Percentiles rank a stretch among this genome's conserved stretches.
These are phyloP conservation scores for Aspergillus cavernicola DNA, from an alignment of 495 filamentous ascomycete genomes.

Conservation along the genomic window DNA sequence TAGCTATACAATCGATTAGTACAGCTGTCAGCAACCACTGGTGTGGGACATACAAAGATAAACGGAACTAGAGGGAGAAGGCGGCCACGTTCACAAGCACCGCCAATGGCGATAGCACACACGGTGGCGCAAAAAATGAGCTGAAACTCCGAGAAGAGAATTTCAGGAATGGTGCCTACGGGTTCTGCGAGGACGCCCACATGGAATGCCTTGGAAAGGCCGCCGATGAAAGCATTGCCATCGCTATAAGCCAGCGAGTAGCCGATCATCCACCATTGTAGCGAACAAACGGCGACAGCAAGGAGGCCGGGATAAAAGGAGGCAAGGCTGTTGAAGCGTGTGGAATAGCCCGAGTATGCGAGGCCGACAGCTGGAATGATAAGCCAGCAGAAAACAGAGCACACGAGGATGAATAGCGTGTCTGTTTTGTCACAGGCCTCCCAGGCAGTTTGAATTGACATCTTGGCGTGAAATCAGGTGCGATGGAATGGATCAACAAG, in stretches of 20 bases:
- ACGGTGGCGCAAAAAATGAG: constrained; percentile 50
- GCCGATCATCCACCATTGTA: constrained; percentile 45
- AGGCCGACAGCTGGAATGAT: constrained; percentile 45
- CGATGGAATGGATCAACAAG: background rate
- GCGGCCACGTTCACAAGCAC: constrained; percentile 47
- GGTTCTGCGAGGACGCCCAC: constrained; percentile 36
- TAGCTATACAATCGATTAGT: constrained; percentile 22
- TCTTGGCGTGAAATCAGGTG: constrained; percentile 1
- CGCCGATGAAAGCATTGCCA: constrained; percentile 35
- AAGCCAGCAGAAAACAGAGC: constrained; percentile 40
- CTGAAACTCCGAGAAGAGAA: constrained; percentile 52
- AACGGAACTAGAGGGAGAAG: constrained; percentile 49
- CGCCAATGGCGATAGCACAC: constrained; percentile 41
- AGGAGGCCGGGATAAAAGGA: constrained; percentile 45
- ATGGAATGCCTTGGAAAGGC: constrained; percentile 37
- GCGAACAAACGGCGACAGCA: constrained; percentile 37
- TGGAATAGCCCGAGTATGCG: constrained; percentile 46
- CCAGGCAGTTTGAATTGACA: constrained; percentile 25
- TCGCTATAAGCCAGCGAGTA: constrained; percentile 42
- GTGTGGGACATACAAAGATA: constrained; percentile 35
- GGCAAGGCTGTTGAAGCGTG: constrained; percentile 41
- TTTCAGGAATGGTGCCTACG: constrained; percentile 44
- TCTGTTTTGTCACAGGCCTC: constrained; percentile 31
- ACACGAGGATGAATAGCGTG: constrained; percentile 43
- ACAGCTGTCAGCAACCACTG: background rate